Evolutionary conservation across 495 filamentous ascomycete genomes (phyloP), one percentile per base, ranked within the genome.

Genomic region (Daldinia caldariorum): DNA sequence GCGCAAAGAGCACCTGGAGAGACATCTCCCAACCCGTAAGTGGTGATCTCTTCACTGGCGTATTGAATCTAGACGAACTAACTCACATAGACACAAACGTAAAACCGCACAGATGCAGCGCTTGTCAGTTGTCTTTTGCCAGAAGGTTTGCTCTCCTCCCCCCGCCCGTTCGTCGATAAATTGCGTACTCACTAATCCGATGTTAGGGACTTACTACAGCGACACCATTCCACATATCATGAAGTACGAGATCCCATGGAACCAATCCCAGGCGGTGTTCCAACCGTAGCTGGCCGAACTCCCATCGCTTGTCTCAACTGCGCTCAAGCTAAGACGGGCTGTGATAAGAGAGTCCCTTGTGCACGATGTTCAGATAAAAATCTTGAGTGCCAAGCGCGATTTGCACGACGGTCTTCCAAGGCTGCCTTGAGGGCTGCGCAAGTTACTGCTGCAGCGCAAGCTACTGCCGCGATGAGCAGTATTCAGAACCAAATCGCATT

Each of bases 341-440:
- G 89, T 71, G 89, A 91, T 71, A 90, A 90, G 76, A 82, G 82
- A 74, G 83, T 88, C 10, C 88, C 88, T 9, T 89, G 87, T 73
- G 81, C 82, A 45, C 79, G 88, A 63, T 89, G 88, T 71, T 74
- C 82, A 1, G 83, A 84, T 29, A 85, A 89, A 72, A 86, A 86
- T 70, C 79, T 89, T 12, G 62, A 77, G 13, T 90, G 88, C 69
- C 81, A 80, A 41, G 75, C 85, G 20, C 78, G 88, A 13, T 87
- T 83, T 61, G 87, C 87, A 5, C 81, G 88, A 7, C 80, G 87
- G 53, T 81, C 84, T 0, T 83, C 86, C 16, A 88, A 88, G 73
- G 78, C 78, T 2, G 79, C 78, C 6, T 74, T 80, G 18, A 76
- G 82, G 35, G 77, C 77, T 29, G 79, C 78, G 14, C 78, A 79